Evolutionary conservation across 306 rosid species (phyloP).

Genomic region (Quercus ilex): DNA sequence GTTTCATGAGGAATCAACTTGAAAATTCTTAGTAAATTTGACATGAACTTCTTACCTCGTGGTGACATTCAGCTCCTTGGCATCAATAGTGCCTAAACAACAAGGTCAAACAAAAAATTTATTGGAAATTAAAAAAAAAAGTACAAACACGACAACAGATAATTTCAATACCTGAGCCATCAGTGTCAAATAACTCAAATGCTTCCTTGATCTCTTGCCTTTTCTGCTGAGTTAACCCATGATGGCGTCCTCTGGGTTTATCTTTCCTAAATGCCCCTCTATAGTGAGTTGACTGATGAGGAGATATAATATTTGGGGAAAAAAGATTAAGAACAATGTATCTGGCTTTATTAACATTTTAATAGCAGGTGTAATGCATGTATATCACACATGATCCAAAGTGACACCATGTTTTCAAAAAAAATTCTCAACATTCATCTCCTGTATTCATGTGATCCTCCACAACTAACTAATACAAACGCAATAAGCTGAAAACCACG

Average conservation of each 20-base stretch:
- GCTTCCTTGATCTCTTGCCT: slow-evolving; percentile 90
- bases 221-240: slow-evolving; percentile 65
- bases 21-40: background rate
- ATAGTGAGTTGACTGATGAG: slow-evolving; percentile 46
- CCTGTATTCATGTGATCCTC: background rate
- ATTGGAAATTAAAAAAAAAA: background rate
- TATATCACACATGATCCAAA: background rate
- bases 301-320: slow-evolving; percentile 7
- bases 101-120: slow-evolving; percentile 13
- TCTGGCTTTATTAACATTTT: background rate
- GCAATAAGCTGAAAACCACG: background rate
- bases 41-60: slow-evolving; percentile 66
- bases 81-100: slow-evolving; percentile 79
- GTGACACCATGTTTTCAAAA: background rate
- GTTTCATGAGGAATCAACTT: slow-evolving; percentile 5
- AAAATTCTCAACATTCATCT: background rate
- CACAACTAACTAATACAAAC: background rate
- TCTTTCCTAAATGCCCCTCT: slow-evolving; percentile 60
- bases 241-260: slow-evolving; percentile 53
- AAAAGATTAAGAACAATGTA: background rate
- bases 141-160: background rate
- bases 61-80: slow-evolving; percentile 92
- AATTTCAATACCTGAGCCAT: slow-evolving; percentile 73
- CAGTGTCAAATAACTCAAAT: slow-evolving; percentile 87
- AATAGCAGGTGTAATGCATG: background rate